phyloP scores from a whole-genome alignment of 2,329 filamentous ascomycete genomes.

The Ascochyta clinopodiicola region DNA sequence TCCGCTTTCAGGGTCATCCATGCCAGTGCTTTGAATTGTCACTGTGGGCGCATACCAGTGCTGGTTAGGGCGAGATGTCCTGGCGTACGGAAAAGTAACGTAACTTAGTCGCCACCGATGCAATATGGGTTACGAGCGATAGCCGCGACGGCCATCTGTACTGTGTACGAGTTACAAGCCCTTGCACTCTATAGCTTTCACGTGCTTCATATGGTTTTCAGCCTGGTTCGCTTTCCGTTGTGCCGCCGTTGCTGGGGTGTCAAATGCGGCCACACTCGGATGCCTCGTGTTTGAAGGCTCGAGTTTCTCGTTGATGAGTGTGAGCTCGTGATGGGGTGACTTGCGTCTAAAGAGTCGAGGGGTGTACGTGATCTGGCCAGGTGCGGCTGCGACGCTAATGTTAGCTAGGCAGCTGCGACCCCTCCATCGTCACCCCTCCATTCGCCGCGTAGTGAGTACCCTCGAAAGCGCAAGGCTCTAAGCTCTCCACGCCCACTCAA shows the following conservation, averaged over 20 bases:
- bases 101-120: too few species aligned
- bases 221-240: neutral
- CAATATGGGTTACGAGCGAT: neutral
- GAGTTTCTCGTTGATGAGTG: neutral
- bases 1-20: too few species aligned
- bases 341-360: neutral
- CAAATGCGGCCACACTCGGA: neutral
- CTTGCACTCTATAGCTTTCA: neutral
- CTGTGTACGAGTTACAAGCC: neutral
- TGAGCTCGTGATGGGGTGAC: constrained; percentile 5
- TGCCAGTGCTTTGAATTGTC: too few species aligned
- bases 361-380: constrained; percentile 3
- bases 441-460: neutral
- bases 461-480: neutral
- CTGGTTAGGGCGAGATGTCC: too few species aligned
- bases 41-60: too few species aligned
- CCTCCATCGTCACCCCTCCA: constrained; percentile 11
- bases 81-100: too few species aligned
- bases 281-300: neutral
- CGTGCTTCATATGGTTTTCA: neutral
- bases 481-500: neutral
- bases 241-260: neutral
- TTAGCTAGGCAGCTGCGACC: constrained; percentile 12
- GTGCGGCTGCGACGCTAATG: constrained; percentile 4
- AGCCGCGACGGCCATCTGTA: neutral